Base-by-base conservation (phyloP, 176 grass and related monocot genomes). In the Thalia dealbata region DNA sequence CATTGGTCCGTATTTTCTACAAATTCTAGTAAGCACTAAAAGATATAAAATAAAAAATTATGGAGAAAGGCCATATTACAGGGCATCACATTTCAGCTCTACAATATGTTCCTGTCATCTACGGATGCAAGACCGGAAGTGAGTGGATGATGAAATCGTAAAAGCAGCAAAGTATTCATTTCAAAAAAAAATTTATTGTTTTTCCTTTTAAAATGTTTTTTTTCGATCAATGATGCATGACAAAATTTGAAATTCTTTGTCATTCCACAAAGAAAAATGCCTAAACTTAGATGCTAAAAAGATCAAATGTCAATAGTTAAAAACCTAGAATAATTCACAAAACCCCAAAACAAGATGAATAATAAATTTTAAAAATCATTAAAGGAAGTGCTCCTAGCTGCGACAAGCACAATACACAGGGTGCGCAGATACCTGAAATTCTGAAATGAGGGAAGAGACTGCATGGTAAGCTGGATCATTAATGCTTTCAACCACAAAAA, bases 381-480 rank as follows among this genome's bases (percentile, higher is more conserved):
- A 2, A 30, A 52, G 25, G n/a, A 52, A 52, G 4, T 29, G 48
- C 14, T 52, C 45, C 18, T 46, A 50, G 44, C 45, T 13, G 0
- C 54, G 9, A 52, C 35, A 44, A 45, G 8, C 18, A 68, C 18
- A 42, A 68, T 12, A 44, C 11, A 68, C 19, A 43, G 10, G 16
- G 14, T 77, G 58, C 45, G 26, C 5, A 71, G 29, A 18, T 78
- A 95, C 95, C 85, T 91, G 83, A 75, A 91, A 99, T 19, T 95
- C 95, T 62, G 82, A 58, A 22, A 99, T 91, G 45, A 99, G 77
- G 45, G 67, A 60, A 28, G 85, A 86, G 65, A 91, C 77, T 7
- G 90, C 90, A 85, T 77, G 87, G 83, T 91, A 99, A 81, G 95
- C 87, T 48, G 83, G 95, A 85, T 99, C 95, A 3, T 87, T 81